Conservation (phyloP, 202 grass and related monocot genomes). For the Panicum virgatum region DNA sequence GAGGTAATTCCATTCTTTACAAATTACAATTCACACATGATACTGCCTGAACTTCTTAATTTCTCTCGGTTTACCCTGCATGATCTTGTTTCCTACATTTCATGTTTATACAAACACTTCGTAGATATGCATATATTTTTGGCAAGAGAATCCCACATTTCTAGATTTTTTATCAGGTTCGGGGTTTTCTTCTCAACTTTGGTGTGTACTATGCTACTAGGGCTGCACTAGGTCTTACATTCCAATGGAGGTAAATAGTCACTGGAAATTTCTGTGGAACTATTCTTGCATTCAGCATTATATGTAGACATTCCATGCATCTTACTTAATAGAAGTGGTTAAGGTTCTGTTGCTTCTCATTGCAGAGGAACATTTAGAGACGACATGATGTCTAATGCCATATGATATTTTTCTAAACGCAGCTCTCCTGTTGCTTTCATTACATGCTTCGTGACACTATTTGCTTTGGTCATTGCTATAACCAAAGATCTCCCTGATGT, state of each 20-base stretch:
- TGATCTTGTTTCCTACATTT: background rate
- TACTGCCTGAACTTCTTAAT: background rate
- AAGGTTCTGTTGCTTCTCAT: constrained; percentile 43
- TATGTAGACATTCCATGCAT: constrained; percentile 25
- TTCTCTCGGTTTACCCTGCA: constrained; percentile 1
- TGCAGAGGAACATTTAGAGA: constrained; percentile 46
- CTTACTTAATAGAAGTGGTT: constrained; percentile 31
- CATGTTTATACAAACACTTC: constrained; percentile 6
- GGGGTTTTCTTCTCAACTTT: constrained; percentile 99
- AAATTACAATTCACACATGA: background rate
- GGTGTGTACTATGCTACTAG: constrained; percentile 99
- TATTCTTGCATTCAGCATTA: constrained; percentile 21
- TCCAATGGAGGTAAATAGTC: constrained; percentile 89
- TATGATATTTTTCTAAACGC: constrained; percentile 61
- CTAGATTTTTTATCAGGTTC: constrained; percentile 57
- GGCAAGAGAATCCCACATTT: background rate
- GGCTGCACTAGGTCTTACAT: constrained; percentile 89
- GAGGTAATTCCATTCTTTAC: background rate
- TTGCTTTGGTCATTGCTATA: constrained; percentile 99
- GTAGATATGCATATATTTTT: background rate
- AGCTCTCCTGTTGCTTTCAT: constrained; percentile 96
- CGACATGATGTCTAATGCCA: constrained; percentile 51
- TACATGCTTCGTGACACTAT: constrained; percentile 93
- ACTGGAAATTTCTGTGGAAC: constrained; percentile 2
- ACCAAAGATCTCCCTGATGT: constrained; percentile 99